Conservation (phyloP, 2,329 filamentous ascomycete species). For the Phyllosticta ampelicida region DNA sequence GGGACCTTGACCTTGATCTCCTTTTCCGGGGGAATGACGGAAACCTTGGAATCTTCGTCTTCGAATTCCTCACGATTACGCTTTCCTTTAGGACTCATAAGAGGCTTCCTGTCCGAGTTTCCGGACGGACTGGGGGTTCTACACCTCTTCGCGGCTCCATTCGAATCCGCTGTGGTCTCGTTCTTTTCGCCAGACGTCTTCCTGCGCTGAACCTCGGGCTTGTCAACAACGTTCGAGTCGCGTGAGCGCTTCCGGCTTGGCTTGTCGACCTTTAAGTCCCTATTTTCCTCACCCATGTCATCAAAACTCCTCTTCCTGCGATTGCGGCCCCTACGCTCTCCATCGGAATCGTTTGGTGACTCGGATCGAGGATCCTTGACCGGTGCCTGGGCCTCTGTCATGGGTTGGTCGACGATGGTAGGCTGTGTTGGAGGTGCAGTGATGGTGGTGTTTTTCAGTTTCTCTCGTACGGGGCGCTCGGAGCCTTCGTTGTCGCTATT, state of each 20-base stretch:
- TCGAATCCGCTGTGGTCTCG: slow-evolving; percentile 13
- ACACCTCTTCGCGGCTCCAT: slow-evolving; percentile 15
- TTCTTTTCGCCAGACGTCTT: slow-evolving; percentile 23
- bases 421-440: slow-evolving; percentile 22
- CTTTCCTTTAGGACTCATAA: slow-evolving; percentile 40
- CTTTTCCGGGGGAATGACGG: not conserved
- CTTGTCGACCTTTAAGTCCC: slow-evolving; percentile 26
- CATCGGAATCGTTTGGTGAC: not conserved
- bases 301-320: slow-evolving; percentile 38
- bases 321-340: slow-evolving; percentile 17
- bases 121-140: slow-evolving; percentile 13
- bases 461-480: slow-evolving; percentile 49
- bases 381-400: slow-evolving; percentile 15
- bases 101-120: slow-evolving; percentile 9
- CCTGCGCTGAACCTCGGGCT: slow-evolving; percentile 16
- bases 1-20: slow-evolving; percentile 4
- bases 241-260: slow-evolving; percentile 38
- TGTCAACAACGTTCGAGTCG: slow-evolving; percentile 22
- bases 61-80: slow-evolving; percentile 28
- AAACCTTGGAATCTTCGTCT: slow-evolving; percentile 11
- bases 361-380: not conserved
- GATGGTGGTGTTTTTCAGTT: slow-evolving; percentile 52
- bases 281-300: slow-evolving; percentile 28
- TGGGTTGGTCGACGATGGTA: slow-evolving; percentile 9
- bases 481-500: slow-evolving; percentile 36